Evolutionary conservation across 2,329 filamentous ascomycete species (phyloP).

Genomic region (Ophiostoma piceae): DNA sequence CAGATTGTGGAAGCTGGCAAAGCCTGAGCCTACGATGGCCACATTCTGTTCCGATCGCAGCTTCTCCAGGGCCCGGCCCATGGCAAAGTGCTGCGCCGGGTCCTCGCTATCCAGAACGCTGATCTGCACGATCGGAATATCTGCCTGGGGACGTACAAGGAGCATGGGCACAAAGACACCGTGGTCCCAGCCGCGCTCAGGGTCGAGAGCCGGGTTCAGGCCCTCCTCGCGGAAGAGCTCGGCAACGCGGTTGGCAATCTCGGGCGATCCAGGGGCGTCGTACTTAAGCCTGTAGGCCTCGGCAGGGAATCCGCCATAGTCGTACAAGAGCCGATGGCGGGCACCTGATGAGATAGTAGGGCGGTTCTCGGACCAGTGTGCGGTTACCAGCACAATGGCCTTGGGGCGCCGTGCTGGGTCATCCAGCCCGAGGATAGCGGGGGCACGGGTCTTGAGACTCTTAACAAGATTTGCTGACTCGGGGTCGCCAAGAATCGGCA

Average conservation of each 20-base stretch:
- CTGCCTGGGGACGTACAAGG: constrained; percentile 48
- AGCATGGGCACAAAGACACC: constrained; percentile 56
- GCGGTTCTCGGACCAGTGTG: constrained; percentile 49
- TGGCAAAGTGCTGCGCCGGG: constrained; percentile 43
- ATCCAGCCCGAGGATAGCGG: constrained; percentile 50
- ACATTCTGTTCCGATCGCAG: constrained; percentile 45
- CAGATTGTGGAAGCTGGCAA: constrained; percentile 54
- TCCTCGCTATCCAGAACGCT: constrained; percentile 51
- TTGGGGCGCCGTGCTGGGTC: constrained; percentile 39
- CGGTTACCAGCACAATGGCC: constrained; percentile 53
- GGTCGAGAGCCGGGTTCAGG: constrained; percentile 39
- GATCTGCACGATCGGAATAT: constrained; percentile 52
- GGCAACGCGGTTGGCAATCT: constrained; percentile 46
- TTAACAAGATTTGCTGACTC: constrained; percentile 45
- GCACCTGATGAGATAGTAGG: constrained; percentile 49
- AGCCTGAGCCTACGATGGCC: constrained; percentile 57
- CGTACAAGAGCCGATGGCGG: constrained; percentile 47
- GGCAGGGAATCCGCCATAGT: constrained; percentile 55
- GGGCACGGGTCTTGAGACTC: constrained; percentile 50
- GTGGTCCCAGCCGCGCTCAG: constrained; percentile 51
- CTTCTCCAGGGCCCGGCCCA: constrained; percentile 48
- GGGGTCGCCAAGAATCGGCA: constrained; percentile 55
- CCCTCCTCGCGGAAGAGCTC: constrained; percentile 43
- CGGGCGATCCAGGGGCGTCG: constrained; percentile 50
- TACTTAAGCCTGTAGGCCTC: constrained; percentile 54